Conservation (phyloP, 768 basidiomycete species). For the Porphyrellus cyaneotinctus region DNA sequence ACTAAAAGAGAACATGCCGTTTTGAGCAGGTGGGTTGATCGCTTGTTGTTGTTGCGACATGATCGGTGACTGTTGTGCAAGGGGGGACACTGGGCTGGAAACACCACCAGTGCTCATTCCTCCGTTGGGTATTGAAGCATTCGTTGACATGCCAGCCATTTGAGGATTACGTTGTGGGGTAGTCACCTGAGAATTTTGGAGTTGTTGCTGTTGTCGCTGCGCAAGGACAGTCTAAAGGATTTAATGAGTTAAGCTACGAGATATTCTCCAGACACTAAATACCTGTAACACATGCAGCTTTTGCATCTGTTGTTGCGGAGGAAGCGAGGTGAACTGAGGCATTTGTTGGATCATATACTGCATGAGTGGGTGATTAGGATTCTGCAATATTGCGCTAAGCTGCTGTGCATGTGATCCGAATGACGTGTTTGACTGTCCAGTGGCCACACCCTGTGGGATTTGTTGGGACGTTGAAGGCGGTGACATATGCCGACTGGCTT, state of each 20-base stretch:
- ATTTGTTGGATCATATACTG: conserved; percentile 48
- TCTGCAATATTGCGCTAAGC: conserved; percentile 47
- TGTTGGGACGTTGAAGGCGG: conserved; percentile 32
- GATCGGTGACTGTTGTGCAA: conserved; percentile 27
- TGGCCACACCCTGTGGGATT: conserved; percentile 14
- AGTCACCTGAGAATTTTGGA: conserved; percentile 24
- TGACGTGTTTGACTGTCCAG: conserved; percentile 17
- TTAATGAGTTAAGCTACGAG: conserved; percentile 4
- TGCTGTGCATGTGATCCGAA: conserved; percentile 40
- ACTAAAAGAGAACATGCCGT: conserved; percentile 30
- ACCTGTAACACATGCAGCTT: conserved; percentile 54
- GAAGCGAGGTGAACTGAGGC: conserved; percentile 51
- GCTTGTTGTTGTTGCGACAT: conserved; percentile 30
- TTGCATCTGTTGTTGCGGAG: conserved; percentile 55
- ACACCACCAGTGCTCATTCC: conserved; percentile 22
- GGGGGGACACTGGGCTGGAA: conserved; percentile 29
- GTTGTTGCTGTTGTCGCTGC: conserved; percentile 31
- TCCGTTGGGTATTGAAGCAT: conserved; percentile 27
- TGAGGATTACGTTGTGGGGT: conserved; percentile 26
- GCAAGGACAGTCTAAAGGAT: conserved; percentile 14
- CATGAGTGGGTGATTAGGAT: conserved; percentile 54
- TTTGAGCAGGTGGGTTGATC: conserved; percentile 26
- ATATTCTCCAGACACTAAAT: conserved; percentile 6
- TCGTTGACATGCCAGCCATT: conserved; percentile 29
- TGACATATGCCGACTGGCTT: conserved; percentile 40